Conservation (phyloP, 1,284 basidiomycete genomes). For the Puccinia hordei region DNA sequence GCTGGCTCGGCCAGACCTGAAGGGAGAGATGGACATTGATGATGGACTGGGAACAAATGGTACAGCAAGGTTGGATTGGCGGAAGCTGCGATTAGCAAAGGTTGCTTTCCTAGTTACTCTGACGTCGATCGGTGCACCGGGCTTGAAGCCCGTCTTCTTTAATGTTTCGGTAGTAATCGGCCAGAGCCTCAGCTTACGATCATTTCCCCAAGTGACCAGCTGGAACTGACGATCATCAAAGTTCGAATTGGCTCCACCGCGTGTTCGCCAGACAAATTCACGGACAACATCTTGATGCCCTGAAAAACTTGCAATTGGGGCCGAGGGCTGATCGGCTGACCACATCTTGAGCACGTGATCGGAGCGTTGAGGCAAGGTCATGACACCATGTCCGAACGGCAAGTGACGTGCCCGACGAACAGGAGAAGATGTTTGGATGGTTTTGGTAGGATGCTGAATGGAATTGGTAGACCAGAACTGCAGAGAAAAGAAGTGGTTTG, state of each 20-base stretch:
- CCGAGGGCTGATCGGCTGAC: conserved; percentile 63
- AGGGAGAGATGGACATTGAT: conserved; percentile 41
- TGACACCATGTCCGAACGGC: conserved; percentile 86
- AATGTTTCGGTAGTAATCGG: conserved; percentile 72
- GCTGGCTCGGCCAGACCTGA: conserved; percentile 22
- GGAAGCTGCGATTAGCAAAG: conserved; percentile 51
- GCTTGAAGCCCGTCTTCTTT: conserved; percentile 62
- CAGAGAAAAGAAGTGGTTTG: conserved; percentile 5
- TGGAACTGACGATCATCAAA: conserved; percentile 76
- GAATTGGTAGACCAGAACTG: conserved; percentile 49
- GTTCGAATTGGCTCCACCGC: conserved; percentile 62
- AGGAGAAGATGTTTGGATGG: conserved; percentile 78
- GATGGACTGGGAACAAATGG: conserved; percentile 40
- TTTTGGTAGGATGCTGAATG: conserved; percentile 63
- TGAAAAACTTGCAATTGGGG: conserved; percentile 75
- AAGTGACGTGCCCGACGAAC: conserved; percentile 91
- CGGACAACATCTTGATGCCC: conserved; percentile 93
- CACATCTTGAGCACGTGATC: conserved; percentile 85
- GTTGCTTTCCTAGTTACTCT: conserved; percentile 62
- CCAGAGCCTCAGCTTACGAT: conserved; percentile 88
- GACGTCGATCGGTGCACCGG: conserved; percentile 63
- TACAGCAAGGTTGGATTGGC: conserved; percentile 45
- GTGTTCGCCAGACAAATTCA: conserved; percentile 91
- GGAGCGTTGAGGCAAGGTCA: conserved; percentile 86
- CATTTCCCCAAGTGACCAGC: conserved; percentile 95